Base-by-base conservation (phyloP, 1,284 basidiomycete species). In the Phaffia rhodozyma region DNA sequence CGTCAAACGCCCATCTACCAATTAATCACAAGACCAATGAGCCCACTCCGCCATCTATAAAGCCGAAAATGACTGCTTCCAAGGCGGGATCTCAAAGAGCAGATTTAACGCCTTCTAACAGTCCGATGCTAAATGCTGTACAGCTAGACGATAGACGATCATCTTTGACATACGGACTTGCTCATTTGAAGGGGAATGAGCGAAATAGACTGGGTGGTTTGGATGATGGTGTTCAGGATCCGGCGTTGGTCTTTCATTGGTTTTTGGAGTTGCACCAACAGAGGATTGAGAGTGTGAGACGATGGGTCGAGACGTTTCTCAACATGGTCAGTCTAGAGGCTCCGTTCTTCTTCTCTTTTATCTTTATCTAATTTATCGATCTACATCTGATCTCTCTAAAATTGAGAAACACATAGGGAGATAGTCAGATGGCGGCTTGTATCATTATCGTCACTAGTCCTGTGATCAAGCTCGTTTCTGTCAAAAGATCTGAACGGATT, bases 381-480 rank as follows among this genome's bases (percentile, higher is more conserved):
- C 16, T 2, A 43, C 13, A 16, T 43, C 16, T 43, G 5, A 16
- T 16, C 13, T 11, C 13, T 43, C 16, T 11, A 11, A 5, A 16
- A 43, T 16, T 43, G 38, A 16, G 38, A 16, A 43, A 11, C 38
- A 43, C 16, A 16, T 43, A 43, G 58, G 62, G 62, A 27, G 54
- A 64, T 50, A 34, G 50, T 32, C 62, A 64, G 48, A 60, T 64
- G 58, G 56, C 62, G 13, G 55, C 51, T 30, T 32, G 59, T 21
- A 51, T 64, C 18, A 60, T 59, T 49, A 49, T 64, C 23, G 25
- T 58, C n/a, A 30, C 32, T 32, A 58, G 58, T 29, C 43, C 48
- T 32, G 27, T 64, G 2, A 11, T 64, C 9, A 47, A 53, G 4
- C 38, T 64, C 27, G 38, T 43, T 43, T 64, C 62, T 3, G 43